A percentile compares a stretch with the other conserved stretches of the same genome.
phyloP scores from a whole-genome alignment of 768 basidiomycete species.

The Lenzites betulinus region DNA sequence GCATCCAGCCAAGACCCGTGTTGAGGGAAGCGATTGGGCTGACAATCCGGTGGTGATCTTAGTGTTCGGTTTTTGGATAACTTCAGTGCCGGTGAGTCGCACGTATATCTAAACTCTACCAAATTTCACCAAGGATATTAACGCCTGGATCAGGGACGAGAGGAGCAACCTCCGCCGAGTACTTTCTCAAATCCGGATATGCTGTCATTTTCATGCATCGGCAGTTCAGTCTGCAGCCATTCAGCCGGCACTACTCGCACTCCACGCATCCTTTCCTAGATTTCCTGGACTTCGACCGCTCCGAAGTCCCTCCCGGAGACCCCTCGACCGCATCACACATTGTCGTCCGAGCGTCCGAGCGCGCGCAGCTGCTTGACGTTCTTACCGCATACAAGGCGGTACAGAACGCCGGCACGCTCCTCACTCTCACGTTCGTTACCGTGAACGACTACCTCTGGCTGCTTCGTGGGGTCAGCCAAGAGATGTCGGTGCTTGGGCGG shows the following conservation, averaged over 20 bases:
- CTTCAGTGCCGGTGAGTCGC: conserved; percentile 86
- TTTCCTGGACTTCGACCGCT: conserved; percentile 70
- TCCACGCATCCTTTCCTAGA: conserved; percentile 98
- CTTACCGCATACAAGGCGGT: conserved; percentile 81
- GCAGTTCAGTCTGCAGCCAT: conserved; percentile 96
- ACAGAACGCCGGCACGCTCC: conserved; percentile 70
- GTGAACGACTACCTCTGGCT: conserved; percentile 97
- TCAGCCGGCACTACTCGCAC: conserved; percentile 97
- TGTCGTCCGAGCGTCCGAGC: conserved; percentile 66
- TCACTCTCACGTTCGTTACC: conserved; percentile 88
- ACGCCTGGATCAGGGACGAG: conserved; percentile 63
- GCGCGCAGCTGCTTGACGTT: conserved; percentile 66
- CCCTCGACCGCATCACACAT: conserved; percentile 46
- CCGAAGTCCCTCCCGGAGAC: not conserved
- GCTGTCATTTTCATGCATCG: conserved; percentile 99
- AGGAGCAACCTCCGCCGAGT: conserved; percentile 97
- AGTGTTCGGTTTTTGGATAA: conserved; percentile 99
- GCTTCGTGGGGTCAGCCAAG: conserved; percentile 78
- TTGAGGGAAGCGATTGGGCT: conserved; percentile 7
- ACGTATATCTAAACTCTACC: no score
- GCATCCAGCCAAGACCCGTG: conserved; percentile 34
- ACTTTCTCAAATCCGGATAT: conserved; percentile 92
- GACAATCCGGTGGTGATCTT: conserved; percentile 25
- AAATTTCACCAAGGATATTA: no score
- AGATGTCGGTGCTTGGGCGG: conserved; percentile 68